A percentile compares a stretch with the other conserved stretches of the same genome.
Evolutionary conservation across 768 basidiomycete species (phyloP).

Genomic region (Lactarius sanguifluus): DNA sequence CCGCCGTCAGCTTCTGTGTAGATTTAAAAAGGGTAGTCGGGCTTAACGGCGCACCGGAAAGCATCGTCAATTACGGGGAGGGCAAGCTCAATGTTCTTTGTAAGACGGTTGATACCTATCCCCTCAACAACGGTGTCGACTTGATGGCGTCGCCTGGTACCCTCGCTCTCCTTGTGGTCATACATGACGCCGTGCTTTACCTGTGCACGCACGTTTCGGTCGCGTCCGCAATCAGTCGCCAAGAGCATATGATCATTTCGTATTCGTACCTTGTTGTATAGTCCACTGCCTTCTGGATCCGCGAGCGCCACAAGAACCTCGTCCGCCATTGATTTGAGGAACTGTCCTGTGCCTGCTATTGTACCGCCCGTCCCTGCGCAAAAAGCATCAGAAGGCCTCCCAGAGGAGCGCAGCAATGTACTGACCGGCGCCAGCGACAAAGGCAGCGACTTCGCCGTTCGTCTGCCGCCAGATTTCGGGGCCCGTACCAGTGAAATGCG

Average conservation of each 20-base stretch:
- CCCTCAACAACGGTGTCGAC: constrained; percentile 97
- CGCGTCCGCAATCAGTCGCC: not conserved
- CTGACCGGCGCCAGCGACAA: constrained; percentile 86
- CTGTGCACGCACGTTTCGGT: constrained; percentile 36
- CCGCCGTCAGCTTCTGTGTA: constrained; percentile 18
- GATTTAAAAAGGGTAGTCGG: not conserved
- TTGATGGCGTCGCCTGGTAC: constrained; percentile 88
- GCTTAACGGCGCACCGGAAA: constrained; percentile 54
- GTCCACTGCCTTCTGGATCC: constrained; percentile 92
- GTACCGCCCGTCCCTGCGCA: constrained; percentile 87
- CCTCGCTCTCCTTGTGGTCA: constrained; percentile 88
- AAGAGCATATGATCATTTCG: not conserved
- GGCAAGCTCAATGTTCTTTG: constrained; percentile 85
- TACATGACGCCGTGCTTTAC: constrained; percentile 95
- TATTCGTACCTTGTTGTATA: constrained; percentile 80
- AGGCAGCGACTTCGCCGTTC: constrained; percentile 75
- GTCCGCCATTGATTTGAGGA: constrained; percentile 72
- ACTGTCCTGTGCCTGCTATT: constrained; percentile 80
- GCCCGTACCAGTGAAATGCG: constrained; percentile 87
- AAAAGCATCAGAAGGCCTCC: not conserved
- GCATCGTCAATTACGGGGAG: constrained; percentile 86
- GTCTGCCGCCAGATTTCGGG: constrained; percentile 96
- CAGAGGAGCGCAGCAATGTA: constrained; percentile 4
- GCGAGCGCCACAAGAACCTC: constrained; percentile 70
- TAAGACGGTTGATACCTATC: constrained; percentile 91